A percentile compares a stretch with the other conserved stretches of the same genome.
Evolutionary conservation across 371 early-diverging fungal genomes (phyloP).

Genomic region (Nematocida major): DNA sequence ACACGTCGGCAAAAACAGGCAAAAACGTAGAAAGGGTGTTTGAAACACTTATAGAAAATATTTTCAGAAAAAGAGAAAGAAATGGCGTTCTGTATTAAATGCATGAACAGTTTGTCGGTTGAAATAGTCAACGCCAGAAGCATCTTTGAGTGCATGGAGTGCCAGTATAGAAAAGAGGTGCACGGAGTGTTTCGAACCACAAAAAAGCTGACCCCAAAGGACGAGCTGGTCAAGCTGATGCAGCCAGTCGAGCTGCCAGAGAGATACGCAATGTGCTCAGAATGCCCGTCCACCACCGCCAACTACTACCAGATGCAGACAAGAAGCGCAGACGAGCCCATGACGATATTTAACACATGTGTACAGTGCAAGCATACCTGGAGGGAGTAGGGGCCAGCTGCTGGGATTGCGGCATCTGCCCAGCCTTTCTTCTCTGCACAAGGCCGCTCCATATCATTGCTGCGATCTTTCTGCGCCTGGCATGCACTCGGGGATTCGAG

Average conservation of each 20-base stretch:
- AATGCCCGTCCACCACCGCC: constrained; percentile 77
- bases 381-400: constrained; percentile 60
- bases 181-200: constrained; percentile 27
- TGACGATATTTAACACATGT: constrained; percentile 66
- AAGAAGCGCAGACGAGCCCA: constrained; percentile 82
- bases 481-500: background rate
- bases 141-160: constrained; percentile 52
- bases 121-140: constrained; percentile 5
- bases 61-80: constrained; percentile 7
- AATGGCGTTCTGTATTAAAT: constrained; percentile 50
- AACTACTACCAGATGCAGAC: constrained; percentile 93
- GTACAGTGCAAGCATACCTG: constrained; percentile 61
- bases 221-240: constrained; percentile 36
- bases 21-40: constrained; percentile 17
- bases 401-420: too few species aligned
- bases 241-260: constrained; percentile 52
- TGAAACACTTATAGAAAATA: constrained; percentile 3
- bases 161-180: constrained; percentile 53
- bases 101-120: constrained; percentile 50
- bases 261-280: constrained; percentile 65
- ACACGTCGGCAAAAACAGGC: constrained; percentile 40
- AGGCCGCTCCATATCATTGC: too few species aligned
- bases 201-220: constrained; percentile 12
- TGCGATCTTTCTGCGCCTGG: too few species aligned
- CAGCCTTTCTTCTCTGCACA: too few species aligned